Percentiles rank a stretch among this genome's conserved stretches.
Conservation (phyloP, 495 filamentous ascomycete species). For the Hyaloscypha hepaticicola region DNA sequence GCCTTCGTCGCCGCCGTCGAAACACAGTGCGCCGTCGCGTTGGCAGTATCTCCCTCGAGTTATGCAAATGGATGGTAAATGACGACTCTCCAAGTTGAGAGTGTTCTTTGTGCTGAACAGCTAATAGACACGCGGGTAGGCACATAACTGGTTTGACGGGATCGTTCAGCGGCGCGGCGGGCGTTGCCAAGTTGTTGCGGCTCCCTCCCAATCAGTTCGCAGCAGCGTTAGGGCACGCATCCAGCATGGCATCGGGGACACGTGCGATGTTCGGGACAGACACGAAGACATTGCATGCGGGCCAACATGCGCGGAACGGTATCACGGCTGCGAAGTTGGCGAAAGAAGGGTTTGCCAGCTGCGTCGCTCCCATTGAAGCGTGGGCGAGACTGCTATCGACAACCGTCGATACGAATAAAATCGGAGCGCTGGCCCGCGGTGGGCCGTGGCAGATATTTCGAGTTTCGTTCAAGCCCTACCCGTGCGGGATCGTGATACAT, state of each 20-base stretch:
- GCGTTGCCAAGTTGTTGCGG: constrained; percentile 45
- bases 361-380: constrained; percentile 47
- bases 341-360: constrained; percentile 47
- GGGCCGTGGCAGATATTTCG: constrained; percentile 49
- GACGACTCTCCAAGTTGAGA: background rate
- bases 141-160: constrained; percentile 56
- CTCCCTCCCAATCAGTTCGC: constrained; percentile 39
- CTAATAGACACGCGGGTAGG: background rate
- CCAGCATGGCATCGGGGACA: constrained; percentile 51
- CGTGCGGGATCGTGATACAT: constrained; percentile 58
- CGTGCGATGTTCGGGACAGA: constrained; percentile 55
- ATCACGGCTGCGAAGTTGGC: constrained; percentile 51
- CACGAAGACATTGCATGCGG: constrained; percentile 55
- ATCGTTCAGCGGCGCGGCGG: constrained; percentile 50
- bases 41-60: constrained; percentile 52
- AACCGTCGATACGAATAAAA: too few relatives aligned
- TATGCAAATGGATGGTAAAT: constrained; percentile 55
- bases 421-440: too few relatives aligned
- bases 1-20: constrained; percentile 54
- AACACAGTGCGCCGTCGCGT: constrained; percentile 48
- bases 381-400: too few relatives aligned
- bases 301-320: constrained; percentile 51
- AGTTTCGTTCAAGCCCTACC: constrained; percentile 57
- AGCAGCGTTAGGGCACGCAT: constrained; percentile 53
- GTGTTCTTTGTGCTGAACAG: too few relatives aligned